Evolutionary conservation across 257 asterid species (phyloP).

Genomic region (Eucommia ulmoides): DNA sequence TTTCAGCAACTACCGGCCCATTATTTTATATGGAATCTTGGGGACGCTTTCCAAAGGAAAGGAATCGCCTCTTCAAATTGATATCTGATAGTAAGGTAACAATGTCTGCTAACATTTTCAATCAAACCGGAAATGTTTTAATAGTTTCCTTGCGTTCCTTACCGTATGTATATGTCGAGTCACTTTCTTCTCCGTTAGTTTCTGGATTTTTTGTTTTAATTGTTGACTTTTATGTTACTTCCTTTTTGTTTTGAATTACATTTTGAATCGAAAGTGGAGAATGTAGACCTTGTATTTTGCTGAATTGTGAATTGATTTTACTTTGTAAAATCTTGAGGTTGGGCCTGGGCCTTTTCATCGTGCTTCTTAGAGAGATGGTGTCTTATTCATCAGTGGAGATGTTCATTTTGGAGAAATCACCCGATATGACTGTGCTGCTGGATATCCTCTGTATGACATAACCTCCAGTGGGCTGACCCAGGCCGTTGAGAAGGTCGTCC

Average conservation of each 20-base stretch:
- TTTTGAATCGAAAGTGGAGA: too few species aligned
- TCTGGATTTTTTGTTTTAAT: too few species aligned
- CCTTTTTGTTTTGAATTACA: too few species aligned
- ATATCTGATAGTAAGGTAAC: slow-evolving; percentile 24
- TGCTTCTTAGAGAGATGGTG: slow-evolving; percentile 17
- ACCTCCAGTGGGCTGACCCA: slow-evolving; percentile 26
- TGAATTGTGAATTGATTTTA: not conserved
- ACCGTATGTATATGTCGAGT: too few species aligned
- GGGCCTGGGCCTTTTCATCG: not conserved
- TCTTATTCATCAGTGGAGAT: slow-evolving; percentile 26
- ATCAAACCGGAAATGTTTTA: too few species aligned
- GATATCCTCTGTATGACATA: slow-evolving; percentile 21
- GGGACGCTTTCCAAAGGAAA: slow-evolving; percentile 25
- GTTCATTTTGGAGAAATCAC: slow-evolving; percentile 27
- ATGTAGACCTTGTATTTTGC: not conserved
- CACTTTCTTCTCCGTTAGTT: not conserved
- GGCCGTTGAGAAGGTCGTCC: slow-evolving; percentile 23
- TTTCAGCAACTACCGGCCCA: slow-evolving; percentile 21
- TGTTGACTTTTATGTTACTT: too few species aligned
- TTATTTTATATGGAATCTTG: slow-evolving; percentile 19
- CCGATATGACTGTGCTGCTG: slow-evolving; percentile 20
- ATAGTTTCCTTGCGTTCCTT: too few species aligned
- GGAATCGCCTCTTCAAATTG: slow-evolving; percentile 18
- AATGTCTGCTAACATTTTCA: too few species aligned
- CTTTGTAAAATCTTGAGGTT: not conserved